Evolutionary conservation across 2,329 filamentous ascomycete genomes (phyloP).

Genomic region (Xylariaceae sp.): DNA sequence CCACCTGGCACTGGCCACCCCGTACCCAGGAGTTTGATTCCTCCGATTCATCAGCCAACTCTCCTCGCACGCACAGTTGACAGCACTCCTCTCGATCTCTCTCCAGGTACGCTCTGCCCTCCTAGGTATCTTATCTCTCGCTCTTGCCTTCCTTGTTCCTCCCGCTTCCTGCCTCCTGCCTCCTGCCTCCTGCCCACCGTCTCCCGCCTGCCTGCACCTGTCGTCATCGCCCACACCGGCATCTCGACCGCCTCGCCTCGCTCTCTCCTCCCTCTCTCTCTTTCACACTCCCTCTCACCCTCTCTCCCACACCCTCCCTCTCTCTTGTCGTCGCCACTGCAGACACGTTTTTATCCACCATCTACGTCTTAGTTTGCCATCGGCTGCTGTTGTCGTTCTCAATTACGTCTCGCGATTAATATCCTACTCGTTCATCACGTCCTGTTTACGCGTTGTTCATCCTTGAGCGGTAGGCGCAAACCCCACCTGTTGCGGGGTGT

Average conservation of each 20-base stretch:
- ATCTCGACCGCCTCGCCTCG: constrained; percentile 27
- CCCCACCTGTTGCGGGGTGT: constrained; percentile 34
- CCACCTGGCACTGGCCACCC: too few species aligned
- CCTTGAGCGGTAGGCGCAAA: constrained; percentile 34
- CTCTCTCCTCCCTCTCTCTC: neutral
- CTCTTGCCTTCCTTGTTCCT: constrained; percentile 22
- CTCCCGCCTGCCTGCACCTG: constrained; percentile 28
- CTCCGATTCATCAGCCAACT: too few species aligned
- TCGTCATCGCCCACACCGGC: constrained; percentile 34
- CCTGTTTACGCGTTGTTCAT: constrained; percentile 28
- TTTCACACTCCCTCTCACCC: constrained; percentile 13
- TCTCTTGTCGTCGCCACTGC: constrained; percentile 9
- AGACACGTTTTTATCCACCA: constrained; percentile 20
- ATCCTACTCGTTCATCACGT: constrained; percentile 16
- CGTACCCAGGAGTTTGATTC: too few species aligned
- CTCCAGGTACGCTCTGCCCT: neutral
- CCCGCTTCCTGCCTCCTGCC: constrained; percentile 8
- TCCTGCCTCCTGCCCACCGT: neutral
- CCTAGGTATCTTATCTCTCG: neutral
- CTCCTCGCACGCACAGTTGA: neutral
- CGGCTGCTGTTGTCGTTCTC: constrained; percentile 22
- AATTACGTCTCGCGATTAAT: constrained; percentile 29
- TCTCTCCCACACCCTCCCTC: constrained; percentile 17
- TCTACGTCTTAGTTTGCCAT: constrained; percentile 20
- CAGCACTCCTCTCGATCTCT: too few species aligned